Evolutionary conservation across 176 grass and related monocot species (phyloP).

Genomic region (barley (Hordeum vulgare)): MorexV3_pseudomolecules_assembly NC_058522.1:9286353-9286852

Average conservation of each 20-base stretch:
- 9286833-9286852: constrained; percentile 36
- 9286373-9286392: neutral
- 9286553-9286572: constrained; percentile 17
- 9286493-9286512: constrained; percentile 9
- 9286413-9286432: neutral
- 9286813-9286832: constrained; percentile 15
- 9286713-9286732: constrained; percentile 48
- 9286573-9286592: neutral
- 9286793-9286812: constrained; percentile 40
- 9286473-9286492: neutral
- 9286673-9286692: constrained; percentile 35
- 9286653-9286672: constrained; percentile 49
- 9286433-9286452: neutral
- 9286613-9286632: constrained; percentile 39
- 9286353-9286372: neutral
- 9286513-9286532: constrained; percentile 43
- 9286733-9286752: constrained; percentile 50
- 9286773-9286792: constrained; percentile 29
- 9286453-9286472: neutral
- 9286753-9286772: constrained; percentile 35
- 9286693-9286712: constrained; percentile 15
- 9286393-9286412: neutral
- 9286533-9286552: neutral
- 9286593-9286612: constrained; percentile 18
- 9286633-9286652: constrained; percentile 43